A percentile compares a stretch with the other conserved stretches of the same genome.
Evolutionary conservation across 805 yeast species (phyloP).

Genomic region (Maudiozyma bulderi): DNA sequence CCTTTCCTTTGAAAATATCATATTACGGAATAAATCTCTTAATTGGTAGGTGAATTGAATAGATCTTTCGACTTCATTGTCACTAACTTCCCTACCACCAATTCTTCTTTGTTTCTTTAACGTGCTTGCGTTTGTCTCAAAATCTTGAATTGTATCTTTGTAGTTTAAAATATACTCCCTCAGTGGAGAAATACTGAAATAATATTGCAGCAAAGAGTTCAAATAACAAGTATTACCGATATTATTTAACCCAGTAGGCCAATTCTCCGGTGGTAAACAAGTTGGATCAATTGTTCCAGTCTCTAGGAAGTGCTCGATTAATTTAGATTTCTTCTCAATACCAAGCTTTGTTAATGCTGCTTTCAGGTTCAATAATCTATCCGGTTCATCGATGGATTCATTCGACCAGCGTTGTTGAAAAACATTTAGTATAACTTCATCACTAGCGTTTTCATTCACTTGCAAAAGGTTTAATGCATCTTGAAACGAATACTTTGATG

Average conservation of each 20-base stretch:
- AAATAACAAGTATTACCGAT: slow-evolving; percentile 94
- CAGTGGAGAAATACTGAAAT: slow-evolving; percentile 76
- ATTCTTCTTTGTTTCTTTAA: slow-evolving; percentile 44
- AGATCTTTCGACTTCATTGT: slow-evolving; percentile 70
- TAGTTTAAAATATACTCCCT: slow-evolving; percentile 56
- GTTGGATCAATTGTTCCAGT: slow-evolving; percentile 56
- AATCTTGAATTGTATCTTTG: slow-evolving; percentile 30
- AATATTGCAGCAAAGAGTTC: slow-evolving; percentile 83
- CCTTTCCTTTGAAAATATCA: slow-evolving; percentile 52
- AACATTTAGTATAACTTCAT: slow-evolving; percentile 33
- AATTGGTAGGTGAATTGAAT: slow-evolving; percentile 71
- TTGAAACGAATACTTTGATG: slow-evolving; percentile 22
- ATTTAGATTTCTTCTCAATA: slow-evolving; percentile 40
- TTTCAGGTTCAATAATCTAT: slow-evolving; percentile 49
- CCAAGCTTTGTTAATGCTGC: slow-evolving; percentile 50
- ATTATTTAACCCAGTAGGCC: slow-evolving; percentile 90
- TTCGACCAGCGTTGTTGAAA: slow-evolving; percentile 26
- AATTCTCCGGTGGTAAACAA: slow-evolving; percentile 49
- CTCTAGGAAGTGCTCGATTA: slow-evolving; percentile 46
- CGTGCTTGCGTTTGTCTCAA: slow-evolving; percentile 12
- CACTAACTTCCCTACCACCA: slow-evolving; percentile 79
- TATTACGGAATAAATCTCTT: slow-evolving; percentile 54
- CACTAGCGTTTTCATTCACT: slow-evolving; percentile 42
- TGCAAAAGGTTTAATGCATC: slow-evolving; percentile 44
- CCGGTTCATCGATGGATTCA: slow-evolving; percentile 22